Evolutionary conservation across 495 filamentous ascomycete genomes (phyloP), one percentile per base, ranked within the genome.

Genomic region (Penicillium paradoxum): DNA sequence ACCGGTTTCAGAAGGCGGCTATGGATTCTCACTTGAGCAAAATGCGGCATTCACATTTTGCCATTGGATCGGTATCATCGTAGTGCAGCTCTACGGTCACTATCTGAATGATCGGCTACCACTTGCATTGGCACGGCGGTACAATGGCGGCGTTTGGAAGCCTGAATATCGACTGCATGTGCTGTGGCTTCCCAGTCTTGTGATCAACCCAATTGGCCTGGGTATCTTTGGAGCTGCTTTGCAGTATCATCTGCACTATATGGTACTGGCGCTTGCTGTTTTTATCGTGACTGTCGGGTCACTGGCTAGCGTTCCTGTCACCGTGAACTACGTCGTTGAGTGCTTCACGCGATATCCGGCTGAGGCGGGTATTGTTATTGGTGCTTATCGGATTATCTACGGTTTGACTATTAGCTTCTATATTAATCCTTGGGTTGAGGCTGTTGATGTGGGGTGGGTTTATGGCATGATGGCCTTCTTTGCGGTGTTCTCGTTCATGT

Each of bases 401-500:
- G 75, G 76, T 4, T 53, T 79, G 24, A 67, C 67, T 0, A 71
- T 79, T 11, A 69, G 67, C 44, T 81, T 81, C 51, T 79, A 72
- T 54, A 71, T 79, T 43, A 61, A 70, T 36, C 62, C 66, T 2
- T 81, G 77, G 76, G 68, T 70, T 8, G 70, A 53, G 6, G 65
- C 60, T 33, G 74, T 80, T 1, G 67, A 62, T 25, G 55, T 77
- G 11, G 75, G 76, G 10, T 81, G 78, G 77, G 71, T 75, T 0
- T 80, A 74, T 64, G 78, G 78, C 0, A 79, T 75, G 69, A 72
- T 71, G 67, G 74, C 74, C 0, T 74, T 80, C 44, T 76, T 79
- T 56, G 63, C 62, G 6, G 48, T 76, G 7, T 57, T 74, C 19
- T 63, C 65, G 1, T 74, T 72, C 51, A 41, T 68, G 14, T 70